Conservation (phyloP, 2,329 filamentous ascomycete species). For the Colletotrichum chlorophyti region DNA sequence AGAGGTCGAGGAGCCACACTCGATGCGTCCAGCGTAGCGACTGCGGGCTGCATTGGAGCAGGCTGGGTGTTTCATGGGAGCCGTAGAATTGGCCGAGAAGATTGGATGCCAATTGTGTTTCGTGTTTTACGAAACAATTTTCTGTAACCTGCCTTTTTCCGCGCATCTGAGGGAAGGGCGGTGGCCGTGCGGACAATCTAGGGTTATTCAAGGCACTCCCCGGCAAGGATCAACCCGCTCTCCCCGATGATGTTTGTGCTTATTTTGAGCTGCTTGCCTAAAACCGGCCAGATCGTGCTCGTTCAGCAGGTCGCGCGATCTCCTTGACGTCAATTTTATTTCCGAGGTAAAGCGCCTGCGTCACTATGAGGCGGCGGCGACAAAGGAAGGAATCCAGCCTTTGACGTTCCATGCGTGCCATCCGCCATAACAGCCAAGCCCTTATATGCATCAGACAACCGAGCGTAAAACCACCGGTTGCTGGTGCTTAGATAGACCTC, state of each 20-base stretch:
- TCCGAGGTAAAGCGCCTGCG: conserved; percentile 3
- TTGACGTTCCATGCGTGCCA: not conserved
- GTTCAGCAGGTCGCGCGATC: not conserved
- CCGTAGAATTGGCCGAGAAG: not conserved
- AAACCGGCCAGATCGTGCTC: not conserved
- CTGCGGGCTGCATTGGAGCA: conserved; percentile 8
- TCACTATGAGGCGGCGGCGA: conserved; percentile 9
- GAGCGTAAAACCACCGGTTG: not conserved
- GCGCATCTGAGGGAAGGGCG: not conserved
- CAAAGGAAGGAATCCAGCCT: not conserved
- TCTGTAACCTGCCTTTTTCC: conserved; percentile 18
- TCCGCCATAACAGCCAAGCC: not conserved
- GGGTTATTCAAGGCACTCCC: not conserved
- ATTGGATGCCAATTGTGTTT: conserved; percentile 19
- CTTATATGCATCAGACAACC: conserved; percentile 21
- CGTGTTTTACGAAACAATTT: conserved; percentile 20
- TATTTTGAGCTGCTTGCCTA: not conserved
- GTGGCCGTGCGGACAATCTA: conserved; percentile 11
- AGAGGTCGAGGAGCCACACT: conserved; percentile 3
- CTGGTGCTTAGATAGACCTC: not conserved
- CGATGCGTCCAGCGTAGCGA: not conserved
- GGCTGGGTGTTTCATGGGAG: conserved; percentile 14
- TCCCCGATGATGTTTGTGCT: not conserved
- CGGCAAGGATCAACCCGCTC: not conserved
- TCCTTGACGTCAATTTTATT: conserved; percentile 22